These are phyloP conservation scores for Apiospora hydei DNA, from an alignment of 2,329 filamentous ascomycete genomes.

Conservation along the genomic window DNA sequence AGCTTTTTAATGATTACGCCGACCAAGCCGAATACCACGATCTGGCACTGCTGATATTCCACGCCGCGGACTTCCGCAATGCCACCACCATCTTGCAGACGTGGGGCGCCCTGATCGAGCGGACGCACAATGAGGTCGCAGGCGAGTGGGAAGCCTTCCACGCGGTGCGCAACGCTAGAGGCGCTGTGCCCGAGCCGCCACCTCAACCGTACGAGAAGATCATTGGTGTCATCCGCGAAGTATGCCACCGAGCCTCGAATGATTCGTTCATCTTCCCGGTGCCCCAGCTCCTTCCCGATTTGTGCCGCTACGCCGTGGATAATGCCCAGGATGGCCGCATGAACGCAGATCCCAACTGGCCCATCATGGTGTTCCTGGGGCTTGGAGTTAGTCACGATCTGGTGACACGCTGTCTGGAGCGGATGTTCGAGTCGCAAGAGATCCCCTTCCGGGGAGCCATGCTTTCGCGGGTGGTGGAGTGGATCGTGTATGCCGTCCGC, in stretches of 20 bases:
- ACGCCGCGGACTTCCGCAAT: constrained; percentile 89
- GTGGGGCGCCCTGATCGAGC: constrained; percentile 83
- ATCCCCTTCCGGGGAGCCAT: constrained; percentile 62
- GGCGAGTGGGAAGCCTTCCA: constrained; percentile 48
- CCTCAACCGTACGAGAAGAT: constrained; percentile 75
- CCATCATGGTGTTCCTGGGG: constrained; percentile 61
- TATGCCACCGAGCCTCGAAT: constrained; percentile 69
- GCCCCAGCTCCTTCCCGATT: constrained; percentile 63
- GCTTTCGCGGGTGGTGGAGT: constrained; percentile 60
- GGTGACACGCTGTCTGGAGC: constrained; percentile 62
- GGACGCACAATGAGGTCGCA: constrained; percentile 66
- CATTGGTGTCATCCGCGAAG: constrained; percentile 67
- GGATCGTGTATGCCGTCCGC: constrained; percentile 57
- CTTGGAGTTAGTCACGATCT: constrained; percentile 65
- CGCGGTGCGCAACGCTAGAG: constrained; percentile 50
- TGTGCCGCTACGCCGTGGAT: constrained; percentile 68
- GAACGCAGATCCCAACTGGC: constrained; percentile 64
- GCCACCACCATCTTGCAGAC: constrained; percentile 82
- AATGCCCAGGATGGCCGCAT: constrained; percentile 65
- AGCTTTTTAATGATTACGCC: constrained; percentile 94
- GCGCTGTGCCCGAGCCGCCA: constrained; percentile 45
- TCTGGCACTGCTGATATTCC: constrained; percentile 90
- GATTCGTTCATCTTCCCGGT: constrained; percentile 74
- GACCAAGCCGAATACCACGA: constrained; percentile 94
- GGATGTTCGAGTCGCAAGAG: constrained; percentile 65